These are phyloP conservation scores for Globisporangium alternatum DNA, from an alignment of 352 stramenopile species.

Conservation along the genomic window DNA sequence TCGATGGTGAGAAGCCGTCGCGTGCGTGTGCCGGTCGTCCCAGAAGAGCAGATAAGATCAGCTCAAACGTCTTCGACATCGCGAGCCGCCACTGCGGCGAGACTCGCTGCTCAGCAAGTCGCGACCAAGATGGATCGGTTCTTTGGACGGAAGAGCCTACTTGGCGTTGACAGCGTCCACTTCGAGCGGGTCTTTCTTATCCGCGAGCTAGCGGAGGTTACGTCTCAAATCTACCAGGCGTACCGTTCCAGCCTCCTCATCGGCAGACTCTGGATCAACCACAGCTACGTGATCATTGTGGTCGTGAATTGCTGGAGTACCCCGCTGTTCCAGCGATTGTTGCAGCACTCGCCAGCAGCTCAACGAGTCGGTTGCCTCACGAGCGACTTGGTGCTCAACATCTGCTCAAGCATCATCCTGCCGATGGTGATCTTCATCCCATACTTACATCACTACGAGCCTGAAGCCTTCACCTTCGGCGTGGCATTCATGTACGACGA, in stretches of 20 bases:
- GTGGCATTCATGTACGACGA: constrained; percentile 37
- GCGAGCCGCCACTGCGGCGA: not conserved
- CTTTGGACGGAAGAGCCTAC: not conserved
- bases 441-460: constrained; percentile 29
- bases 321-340: constrained; percentile 13
- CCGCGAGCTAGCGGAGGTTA: constrained; percentile 6
- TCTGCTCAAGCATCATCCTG: constrained; percentile 22
- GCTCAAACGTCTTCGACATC: not conserved
- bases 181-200: not conserved
- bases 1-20: not conserved
- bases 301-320: constrained; percentile 26
- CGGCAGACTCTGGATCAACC: constrained; percentile 18
- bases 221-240: constrained; percentile 12
- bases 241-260: constrained; percentile 19
- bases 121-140: not conserved
- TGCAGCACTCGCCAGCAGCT: not conserved
- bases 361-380: constrained; percentile 8
- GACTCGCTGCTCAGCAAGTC: not conserved
- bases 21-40: not conserved
- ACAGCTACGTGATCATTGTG: constrained; percentile 19
- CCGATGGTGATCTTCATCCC: constrained; percentile 34
- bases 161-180: not conserved
- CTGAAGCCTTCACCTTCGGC: constrained; percentile 30
- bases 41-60: not conserved
- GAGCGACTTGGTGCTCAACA: constrained; percentile 20